phyloP scores from a whole-genome alignment of 2,329 filamentous ascomycete genomes.

The Claviceps fusiformis region DNA sequence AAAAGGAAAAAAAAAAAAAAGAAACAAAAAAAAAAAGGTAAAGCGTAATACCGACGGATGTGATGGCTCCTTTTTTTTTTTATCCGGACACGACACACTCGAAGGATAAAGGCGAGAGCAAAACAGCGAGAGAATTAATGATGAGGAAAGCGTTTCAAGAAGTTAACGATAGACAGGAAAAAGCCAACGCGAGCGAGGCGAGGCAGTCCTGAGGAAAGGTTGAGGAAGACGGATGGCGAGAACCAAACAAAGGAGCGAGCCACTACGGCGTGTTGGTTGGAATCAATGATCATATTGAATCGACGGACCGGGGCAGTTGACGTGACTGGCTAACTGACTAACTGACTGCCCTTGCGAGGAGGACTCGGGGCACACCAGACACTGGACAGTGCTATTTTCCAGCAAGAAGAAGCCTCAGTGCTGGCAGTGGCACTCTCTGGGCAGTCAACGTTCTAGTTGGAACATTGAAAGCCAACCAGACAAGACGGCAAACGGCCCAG shows the following conservation, averaged over 20 bases:
- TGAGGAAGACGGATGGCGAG: constrained; percentile 7
- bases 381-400: too few species aligned
- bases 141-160: not conserved
- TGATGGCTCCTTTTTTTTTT: not conserved
- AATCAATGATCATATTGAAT: not conserved
- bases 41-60: not conserved
- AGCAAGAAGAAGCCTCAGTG: too few species aligned
- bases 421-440: too few species aligned
- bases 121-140: not conserved
- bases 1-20: not conserved
- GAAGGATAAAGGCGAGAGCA: not conserved
- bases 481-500: too few species aligned
- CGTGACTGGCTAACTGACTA: not conserved
- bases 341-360: too few species aligned
- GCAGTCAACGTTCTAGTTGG: too few species aligned
- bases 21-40: not conserved
- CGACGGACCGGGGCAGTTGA: constrained; percentile 4
- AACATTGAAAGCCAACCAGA: too few species aligned
- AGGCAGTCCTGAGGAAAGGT: constrained; percentile 24
- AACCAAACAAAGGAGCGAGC: constrained; percentile 6
- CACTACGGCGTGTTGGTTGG: not conserved
- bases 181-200: constrained; percentile 50
- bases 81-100: not conserved
- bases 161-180: constrained; percentile 26
- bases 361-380: too few species aligned